phyloP scores from a whole-genome alignment of 805 yeast genomes.

The Kodamaea jinghongensis region DNA sequence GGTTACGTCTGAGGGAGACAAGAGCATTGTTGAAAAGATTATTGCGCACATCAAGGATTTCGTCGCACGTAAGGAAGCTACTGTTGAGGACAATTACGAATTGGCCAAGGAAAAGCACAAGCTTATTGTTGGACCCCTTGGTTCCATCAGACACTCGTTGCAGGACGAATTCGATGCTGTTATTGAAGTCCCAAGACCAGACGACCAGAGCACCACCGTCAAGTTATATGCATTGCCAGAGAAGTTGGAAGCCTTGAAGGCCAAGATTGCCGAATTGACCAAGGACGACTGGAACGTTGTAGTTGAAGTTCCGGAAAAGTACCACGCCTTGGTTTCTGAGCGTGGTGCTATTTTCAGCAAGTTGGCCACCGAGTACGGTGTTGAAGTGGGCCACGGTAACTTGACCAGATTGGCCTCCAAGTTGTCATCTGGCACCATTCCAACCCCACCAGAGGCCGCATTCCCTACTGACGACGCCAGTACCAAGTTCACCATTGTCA shows the following conservation, averaged over 20 bases:
- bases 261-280: conserved; percentile 57
- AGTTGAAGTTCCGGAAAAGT: conserved; percentile 54
- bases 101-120: conserved; percentile 75
- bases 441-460: conserved; percentile 47
- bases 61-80: conserved; percentile 62
- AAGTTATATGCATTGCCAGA: conserved; percentile 66
- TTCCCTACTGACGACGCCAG: conserved; percentile 38
- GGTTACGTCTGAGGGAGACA: conserved; percentile 73
- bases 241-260: conserved; percentile 59
- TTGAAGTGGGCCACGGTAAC: conserved; percentile 60
- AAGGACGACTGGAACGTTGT: conserved; percentile 56
- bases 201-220: conserved; percentile 49
- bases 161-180: conserved; percentile 67
- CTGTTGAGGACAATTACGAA: conserved; percentile 48
- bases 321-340: conserved; percentile 62
- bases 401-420: conserved; percentile 48
- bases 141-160: conserved; percentile 66
- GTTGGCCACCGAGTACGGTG: conserved; percentile 50
- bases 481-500: conserved; percentile 48
- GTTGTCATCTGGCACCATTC: conserved; percentile 42
- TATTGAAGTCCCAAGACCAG: conserved; percentile 64
- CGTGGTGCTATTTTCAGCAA: conserved; percentile 61
- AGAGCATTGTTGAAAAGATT: conserved; percentile 65
- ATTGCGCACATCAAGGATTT: conserved; percentile 59
- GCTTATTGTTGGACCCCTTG: conserved; percentile 77